Evolutionary conservation across 2,329 filamentous ascomycete species (phyloP).

Genomic region (Daldinia sp.): DNA sequence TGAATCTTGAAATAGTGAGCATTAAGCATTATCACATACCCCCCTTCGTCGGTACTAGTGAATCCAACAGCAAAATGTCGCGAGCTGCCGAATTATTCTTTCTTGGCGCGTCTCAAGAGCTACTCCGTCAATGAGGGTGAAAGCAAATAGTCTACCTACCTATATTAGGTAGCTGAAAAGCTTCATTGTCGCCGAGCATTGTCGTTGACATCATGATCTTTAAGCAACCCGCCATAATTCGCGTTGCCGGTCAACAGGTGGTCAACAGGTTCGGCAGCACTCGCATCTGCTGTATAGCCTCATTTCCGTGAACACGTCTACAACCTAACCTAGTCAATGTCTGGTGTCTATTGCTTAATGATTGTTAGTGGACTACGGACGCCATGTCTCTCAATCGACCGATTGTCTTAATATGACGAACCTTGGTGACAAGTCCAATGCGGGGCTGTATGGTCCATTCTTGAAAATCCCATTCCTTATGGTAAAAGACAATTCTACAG

Average conservation of each 20-base stretch:
- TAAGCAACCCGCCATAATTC: neutral
- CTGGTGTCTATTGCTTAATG: constrained; percentile 36
- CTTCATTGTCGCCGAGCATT: neutral
- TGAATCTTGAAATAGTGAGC: constrained; percentile 3
- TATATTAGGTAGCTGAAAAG: neutral
- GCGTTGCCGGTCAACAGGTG: constrained; percentile 1
- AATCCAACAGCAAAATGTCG: neutral
- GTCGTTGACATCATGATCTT: constrained; percentile 4
- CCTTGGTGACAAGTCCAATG: constrained; percentile 29
- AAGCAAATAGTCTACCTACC: neutral
- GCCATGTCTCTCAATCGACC: constrained; percentile 26
- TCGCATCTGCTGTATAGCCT: neutral
- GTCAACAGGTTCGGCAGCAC: constrained; percentile 9
- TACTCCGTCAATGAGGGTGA: neutral
- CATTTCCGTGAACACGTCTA: constrained; percentile 6
- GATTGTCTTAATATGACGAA: constrained; percentile 30
- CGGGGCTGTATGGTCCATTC: constrained; percentile 41
- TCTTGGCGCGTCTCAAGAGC: neutral
- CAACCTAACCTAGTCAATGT: constrained; percentile 24
- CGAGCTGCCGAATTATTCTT: neutral
- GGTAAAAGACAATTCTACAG: constrained; percentile 24
- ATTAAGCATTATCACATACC: neutral
- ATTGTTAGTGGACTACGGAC: constrained; percentile 15
- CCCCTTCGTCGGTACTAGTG: constrained; percentile 1
- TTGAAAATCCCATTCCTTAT: constrained; percentile 38